Base-by-base conservation (phyloP, 2,329 filamentous ascomycete genomes). In the Aphanocladium album region DNA sequence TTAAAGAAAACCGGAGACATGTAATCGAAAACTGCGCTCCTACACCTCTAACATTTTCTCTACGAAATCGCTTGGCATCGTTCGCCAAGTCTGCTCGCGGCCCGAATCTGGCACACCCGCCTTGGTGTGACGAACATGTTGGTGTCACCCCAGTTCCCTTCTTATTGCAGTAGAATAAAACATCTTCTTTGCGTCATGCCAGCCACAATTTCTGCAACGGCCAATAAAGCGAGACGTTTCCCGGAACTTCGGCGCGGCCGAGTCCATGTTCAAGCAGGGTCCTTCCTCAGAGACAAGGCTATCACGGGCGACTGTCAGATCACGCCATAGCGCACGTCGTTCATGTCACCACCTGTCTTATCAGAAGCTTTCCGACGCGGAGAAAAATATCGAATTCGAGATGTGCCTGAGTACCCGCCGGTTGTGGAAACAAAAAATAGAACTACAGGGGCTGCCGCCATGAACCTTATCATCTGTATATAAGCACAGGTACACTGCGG, bases 271-370 rank as follows among this genome's bases (percentile, higher is more conserved):
- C 5, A 17, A 39, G 3, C 25, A 23, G 43, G 27, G 23, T 30
- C 46, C 12, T 33, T 21, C 17, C 53, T 21, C 23, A 5, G 35
- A n/a, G 4, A 46, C 51, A 35, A 21, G 35, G 55, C 55, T 23
- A 21, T 50, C 33, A 17, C 33, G 45, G 17, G 9, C 21, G 33
- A n/a, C 21, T 30, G 55, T 57, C 55, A 57, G 55, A 57, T 57
- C 33, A 57, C 55, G 55, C 55, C 55, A 57, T 57, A 27, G 55
- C 33, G 17, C 12, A 30, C 55, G 19, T 7, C 35, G 30, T 57
- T 49, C 30, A 50, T 57, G 46, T 49, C 45, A 57, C 55, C 53
- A 21, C 33, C 5, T 8, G 21, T 30, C 55, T 57, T 50, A 50
- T 57, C 55, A 41, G n/a, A 47, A 47, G 46, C 30, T 16, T n/a